Base-by-base conservation (phyloP, 2,329 filamentous ascomycete species). In the Hymenoscyphus linearis region DNA sequence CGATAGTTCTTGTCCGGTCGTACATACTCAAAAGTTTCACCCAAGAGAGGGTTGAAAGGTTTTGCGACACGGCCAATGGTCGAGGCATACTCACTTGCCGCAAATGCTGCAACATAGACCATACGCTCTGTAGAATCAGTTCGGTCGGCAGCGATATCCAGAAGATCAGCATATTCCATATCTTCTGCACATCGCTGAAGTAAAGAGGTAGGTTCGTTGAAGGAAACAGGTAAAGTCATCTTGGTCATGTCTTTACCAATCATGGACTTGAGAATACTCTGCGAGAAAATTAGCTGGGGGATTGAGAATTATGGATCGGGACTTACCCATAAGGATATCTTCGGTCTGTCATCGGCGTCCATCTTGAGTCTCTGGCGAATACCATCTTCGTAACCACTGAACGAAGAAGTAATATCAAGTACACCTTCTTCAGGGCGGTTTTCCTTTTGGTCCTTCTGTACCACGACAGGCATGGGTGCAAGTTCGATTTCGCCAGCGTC, bases 161-260 rank as follows among this genome's bases (percentile, higher is more conserved):
- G 82, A 6, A 99, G 84, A 69, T 98, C 91, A 0, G 90, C 90
- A 72, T 99, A 99, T 76, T 99, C 95, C 90, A 99, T 93, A 72
- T 99, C 95, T 77, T 99, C 95, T 4, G 91, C 91, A 52, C 96
- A 93, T 73, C 95, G 90, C 75, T 98, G 95, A 9, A 99, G 82
- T 13, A 99, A 80, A 5, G 95, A 98, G 0, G 95, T 99, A 0
- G 95, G 95, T 75, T 99, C 95, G 76, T 99, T 99, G 80, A 99
- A 98, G 0, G 95, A 96, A 2, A 99, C 95, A 0, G 95, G 95
- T 22, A 99, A 79, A 0, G 95, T 98, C 93, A 99, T 99, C 79
- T 96, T 98, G 40, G 95, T 98, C 95, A 99, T 98, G 73, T 99
- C 95, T 75, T 99, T 98, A 65, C 95, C 95, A 76, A 99, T 96